A percentile compares a stretch with the other conserved stretches of the same genome.
Evolutionary conservation across 1,284 basidiomycete species (phyloP).

Genomic region (Cutaneotrichosporon curvatum): DNA sequence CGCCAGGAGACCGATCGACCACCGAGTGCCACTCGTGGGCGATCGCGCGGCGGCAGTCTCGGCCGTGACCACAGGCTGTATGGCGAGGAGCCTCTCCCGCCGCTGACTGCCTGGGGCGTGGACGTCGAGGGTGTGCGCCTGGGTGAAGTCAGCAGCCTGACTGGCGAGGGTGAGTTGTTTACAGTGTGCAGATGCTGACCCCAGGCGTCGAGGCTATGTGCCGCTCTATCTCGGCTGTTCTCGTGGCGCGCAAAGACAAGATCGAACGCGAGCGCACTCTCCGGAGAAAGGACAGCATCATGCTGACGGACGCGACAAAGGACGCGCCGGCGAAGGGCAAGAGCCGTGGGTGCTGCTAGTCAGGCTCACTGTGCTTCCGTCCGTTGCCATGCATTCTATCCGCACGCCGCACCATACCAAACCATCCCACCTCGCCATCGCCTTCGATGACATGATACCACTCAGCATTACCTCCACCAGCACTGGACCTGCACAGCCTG

Average conservation of each 20-base stretch:
- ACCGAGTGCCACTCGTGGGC: conserved; percentile 3
- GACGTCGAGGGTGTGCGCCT: conserved; percentile 38
- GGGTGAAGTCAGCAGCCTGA: conserved; percentile 39
- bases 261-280: conserved; percentile 39
- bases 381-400: too few species aligned
- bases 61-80: conserved; percentile 35
- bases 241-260: conserved; percentile 40
- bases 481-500: too few species aligned
- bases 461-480: too few species aligned
- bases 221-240: conserved; percentile 35
- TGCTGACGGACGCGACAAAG: conserved; percentile 32
- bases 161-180: conserved; percentile 34
- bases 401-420: too few species aligned
- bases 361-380: too few species aligned
- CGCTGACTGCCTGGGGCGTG: conserved; percentile 27
- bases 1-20: conserved; percentile 27
- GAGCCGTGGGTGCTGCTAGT: conserved; percentile 12
- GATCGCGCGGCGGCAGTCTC: conserved; percentile 32
- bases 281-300: conserved; percentile 37
- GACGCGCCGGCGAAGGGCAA: conserved; percentile 11
- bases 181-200: background rate
- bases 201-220: conserved; percentile 41
- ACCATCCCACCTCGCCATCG: too few species aligned
- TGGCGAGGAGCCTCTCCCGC: background rate
- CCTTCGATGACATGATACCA: too few species aligned